Evolutionary conservation across 371 early-diverging fungal species (phyloP).

Genomic region (Pancytospora philotis): DNA sequence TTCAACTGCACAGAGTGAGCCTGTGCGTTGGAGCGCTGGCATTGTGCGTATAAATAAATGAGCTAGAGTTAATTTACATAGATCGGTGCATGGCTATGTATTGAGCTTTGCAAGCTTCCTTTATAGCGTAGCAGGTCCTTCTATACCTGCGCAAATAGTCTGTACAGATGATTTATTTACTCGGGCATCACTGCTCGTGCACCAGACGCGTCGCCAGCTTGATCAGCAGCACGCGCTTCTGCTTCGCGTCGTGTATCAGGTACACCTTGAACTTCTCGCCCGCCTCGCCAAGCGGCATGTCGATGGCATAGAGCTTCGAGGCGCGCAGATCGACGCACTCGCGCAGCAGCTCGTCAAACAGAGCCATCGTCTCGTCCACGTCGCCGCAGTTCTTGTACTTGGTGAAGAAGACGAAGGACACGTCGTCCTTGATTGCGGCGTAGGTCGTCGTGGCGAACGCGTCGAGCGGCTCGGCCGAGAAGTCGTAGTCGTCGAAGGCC

Average conservation of each 20-base stretch:
- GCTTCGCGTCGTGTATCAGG: conserved; percentile 27
- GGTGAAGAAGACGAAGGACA: conserved; percentile 13
- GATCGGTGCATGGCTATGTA: no score
- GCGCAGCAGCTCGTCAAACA: conserved; percentile 22
- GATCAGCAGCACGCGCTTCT: conserved; percentile 31
- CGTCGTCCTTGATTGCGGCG: conserved; percentile 10
- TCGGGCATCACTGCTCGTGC: no score
- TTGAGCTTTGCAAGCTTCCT: no score
- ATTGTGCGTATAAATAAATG: no score
- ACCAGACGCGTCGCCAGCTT: no score
- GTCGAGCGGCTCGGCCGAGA: background rate
- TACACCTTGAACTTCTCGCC: conserved; percentile 1
- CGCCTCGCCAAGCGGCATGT: conserved; percentile 1
- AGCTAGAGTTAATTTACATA: no score
- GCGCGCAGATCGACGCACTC: conserved; percentile 5
- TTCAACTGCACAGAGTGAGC: no score
- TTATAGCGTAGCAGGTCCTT: no score
- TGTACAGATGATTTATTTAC: conserved; percentile 3
- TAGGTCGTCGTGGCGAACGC: conserved; percentile 3
- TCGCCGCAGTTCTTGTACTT: conserved; percentile 14
- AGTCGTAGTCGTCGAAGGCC: conserved; percentile 32
- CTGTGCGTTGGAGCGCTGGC: no score
- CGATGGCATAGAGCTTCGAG: conserved; percentile 20
- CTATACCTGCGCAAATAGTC: background rate
- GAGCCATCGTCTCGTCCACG: conserved; percentile 20